Evolutionary conservation across 768 basidiomycete species (phyloP).

Genomic region (Phaeolepiota aurea): DNA sequence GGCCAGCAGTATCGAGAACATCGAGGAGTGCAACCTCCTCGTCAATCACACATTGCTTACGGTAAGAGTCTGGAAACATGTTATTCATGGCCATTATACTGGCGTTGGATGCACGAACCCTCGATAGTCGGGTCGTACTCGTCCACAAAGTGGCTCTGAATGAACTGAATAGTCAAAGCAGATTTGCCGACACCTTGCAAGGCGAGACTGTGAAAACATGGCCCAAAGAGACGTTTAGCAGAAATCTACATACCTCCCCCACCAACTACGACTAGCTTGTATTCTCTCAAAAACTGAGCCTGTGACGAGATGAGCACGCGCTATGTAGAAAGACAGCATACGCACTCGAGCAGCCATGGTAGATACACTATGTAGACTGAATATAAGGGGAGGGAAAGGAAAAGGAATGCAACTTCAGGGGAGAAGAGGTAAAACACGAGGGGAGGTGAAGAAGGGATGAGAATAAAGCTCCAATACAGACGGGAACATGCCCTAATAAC

Average conservation of each 20-base stretch:
- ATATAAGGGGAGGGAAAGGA: slow-evolving; percentile 3
- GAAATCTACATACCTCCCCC: slow-evolving; percentile 64
- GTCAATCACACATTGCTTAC: slow-evolving; percentile 95
- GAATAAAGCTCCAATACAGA: too few species aligned
- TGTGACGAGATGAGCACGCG: slow-evolving; percentile 19
- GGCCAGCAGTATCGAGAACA: slow-evolving; percentile 94
- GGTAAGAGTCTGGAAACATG: slow-evolving; percentile 69
- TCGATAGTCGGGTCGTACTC: slow-evolving; percentile 68
- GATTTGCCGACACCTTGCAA: slow-evolving; percentile 57
- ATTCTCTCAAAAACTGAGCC: slow-evolving; percentile 91
- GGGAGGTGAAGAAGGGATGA: neutral
- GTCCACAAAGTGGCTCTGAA: slow-evolving; percentile 90
- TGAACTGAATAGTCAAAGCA: slow-evolving; percentile 95
- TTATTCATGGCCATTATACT: neutral
- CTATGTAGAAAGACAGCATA: slow-evolving; percentile 4
- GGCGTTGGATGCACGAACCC: neutral
- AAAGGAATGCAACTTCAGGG: slow-evolving; percentile 8
- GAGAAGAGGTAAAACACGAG: slow-evolving; percentile 7
- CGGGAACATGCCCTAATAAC: too few species aligned
- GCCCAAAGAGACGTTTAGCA: neutral
- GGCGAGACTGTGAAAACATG: neutral
- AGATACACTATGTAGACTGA: slow-evolving; percentile 8
- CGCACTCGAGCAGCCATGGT: slow-evolving; percentile 32
- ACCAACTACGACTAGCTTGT: slow-evolving; percentile 97
- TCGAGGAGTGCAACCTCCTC: slow-evolving; percentile 98